Evolutionary conservation across 148 eudicot genomes (phyloP).

Genomic region (Spergularia marina): DNA sequence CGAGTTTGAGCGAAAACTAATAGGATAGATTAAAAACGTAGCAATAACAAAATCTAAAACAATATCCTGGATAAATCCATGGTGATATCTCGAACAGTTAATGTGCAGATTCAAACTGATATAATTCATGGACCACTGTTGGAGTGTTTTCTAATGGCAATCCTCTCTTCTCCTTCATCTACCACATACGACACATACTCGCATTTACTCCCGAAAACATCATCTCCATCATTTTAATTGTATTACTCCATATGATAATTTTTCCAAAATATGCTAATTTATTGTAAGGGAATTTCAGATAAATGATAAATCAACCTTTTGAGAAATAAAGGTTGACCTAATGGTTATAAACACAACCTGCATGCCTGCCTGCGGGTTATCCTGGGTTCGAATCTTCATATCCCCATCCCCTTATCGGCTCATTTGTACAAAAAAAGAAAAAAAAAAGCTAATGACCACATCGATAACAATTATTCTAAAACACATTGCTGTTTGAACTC

Average conservation of each 20-base stretch:
- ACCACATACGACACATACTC: neutral
- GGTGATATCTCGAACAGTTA: neutral
- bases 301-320: neutral
- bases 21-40: neutral
- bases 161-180: slow-evolving; percentile 9
- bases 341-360: no score
- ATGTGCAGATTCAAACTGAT: slow-evolving; percentile 15
- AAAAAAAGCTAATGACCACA: no score
- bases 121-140: slow-evolving; percentile 18
- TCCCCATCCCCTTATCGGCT: no score
- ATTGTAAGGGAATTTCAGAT: slow-evolving; percentile 1
- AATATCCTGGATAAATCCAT: neutral
- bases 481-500: no score
- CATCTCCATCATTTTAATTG: neutral
- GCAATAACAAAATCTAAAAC: slow-evolving; percentile 22
- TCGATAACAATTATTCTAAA: no score
- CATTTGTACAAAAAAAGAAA: no score
- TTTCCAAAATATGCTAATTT: neutral
- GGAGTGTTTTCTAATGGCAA: neutral
- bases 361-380: no score
- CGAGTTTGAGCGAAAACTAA: no score
- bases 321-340: no score
- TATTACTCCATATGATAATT: neutral
- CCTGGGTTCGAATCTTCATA: no score
- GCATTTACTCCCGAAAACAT: slow-evolving; percentile 14